phyloP scores from a whole-genome alignment of 164 flowering plant genomes.

The Macadamia integrifolia region DNA sequence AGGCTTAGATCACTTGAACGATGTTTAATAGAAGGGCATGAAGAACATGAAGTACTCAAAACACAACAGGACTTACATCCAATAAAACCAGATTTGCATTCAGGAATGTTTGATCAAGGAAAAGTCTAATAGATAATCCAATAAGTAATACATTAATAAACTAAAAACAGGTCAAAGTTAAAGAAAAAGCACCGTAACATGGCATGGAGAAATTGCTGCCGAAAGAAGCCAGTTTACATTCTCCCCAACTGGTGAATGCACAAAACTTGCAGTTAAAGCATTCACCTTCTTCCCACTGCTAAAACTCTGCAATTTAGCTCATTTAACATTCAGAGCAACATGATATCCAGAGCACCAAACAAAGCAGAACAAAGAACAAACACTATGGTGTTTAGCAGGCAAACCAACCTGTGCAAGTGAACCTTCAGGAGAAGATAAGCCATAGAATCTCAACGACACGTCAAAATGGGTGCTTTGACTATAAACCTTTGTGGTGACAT shows the following conservation, averaged over 20 bases:
- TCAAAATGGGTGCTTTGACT: slow-evolving; percentile 72
- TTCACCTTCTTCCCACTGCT: slow-evolving; percentile 75
- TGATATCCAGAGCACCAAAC: neutral
- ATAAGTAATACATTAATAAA: neutral
- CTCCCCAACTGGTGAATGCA: slow-evolving; percentile 74
- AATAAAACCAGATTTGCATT: too few relatives aligned
- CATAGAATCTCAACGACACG: slow-evolving; percentile 72
- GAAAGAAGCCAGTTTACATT: slow-evolving; percentile 95
- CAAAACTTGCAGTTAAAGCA: slow-evolving; percentile 86
- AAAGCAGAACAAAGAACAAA: neutral
- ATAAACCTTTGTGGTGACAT: slow-evolving; percentile 70
- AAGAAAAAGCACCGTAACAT: slow-evolving; percentile 63
- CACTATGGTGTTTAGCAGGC: slow-evolving; percentile 2
- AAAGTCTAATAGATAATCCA: neutral
- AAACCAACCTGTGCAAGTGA: slow-evolving; percentile 85
- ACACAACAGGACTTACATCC: too few relatives aligned
- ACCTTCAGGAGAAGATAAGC: slow-evolving; percentile 95
- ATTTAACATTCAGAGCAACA: neutral
- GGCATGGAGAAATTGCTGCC: slow-evolving; percentile 94
- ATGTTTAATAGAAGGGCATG: too few relatives aligned
- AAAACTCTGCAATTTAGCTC: slow-evolving; percentile 63
- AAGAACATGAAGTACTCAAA: too few relatives aligned
- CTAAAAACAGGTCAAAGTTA: neutral
- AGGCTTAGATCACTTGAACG: too few relatives aligned
- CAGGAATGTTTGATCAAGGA: too few relatives aligned